Evolutionary conservation across 1,284 basidiomycete species (phyloP), one percentile per base, ranked within the genome.

Genomic region (Trichosporon sp.): DNA sequence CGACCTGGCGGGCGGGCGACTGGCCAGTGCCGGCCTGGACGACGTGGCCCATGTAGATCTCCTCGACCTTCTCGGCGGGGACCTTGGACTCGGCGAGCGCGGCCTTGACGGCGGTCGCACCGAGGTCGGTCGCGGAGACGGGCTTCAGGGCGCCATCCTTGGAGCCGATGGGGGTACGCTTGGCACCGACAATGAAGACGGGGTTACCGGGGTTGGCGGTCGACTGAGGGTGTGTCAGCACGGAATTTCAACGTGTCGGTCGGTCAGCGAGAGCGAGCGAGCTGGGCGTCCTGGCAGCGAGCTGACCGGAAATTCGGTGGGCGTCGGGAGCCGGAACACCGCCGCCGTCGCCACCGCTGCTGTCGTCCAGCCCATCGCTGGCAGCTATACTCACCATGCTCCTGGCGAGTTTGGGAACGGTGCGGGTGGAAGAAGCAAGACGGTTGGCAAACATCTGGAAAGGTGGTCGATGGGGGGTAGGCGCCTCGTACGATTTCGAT

Each of bases 41-140:
- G 81, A 96, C 93, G 80, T 99, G 95, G 75, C 97, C 97, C 81
- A 98, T 91, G 88, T 92, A 98, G 78, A 98, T 86, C 85, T 99
- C 97, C 84, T 99, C 94, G 62, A 95, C 90, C 73, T 88, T 84
- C 8, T 89, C 86, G 18, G 95, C 90, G 78, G 92, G 88, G 80
- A 99, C 87, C 68, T 90, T 89, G 60, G 90, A 90, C 68, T 90
- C 87, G 77, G 89, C 87, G 76, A 98, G 87, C 58, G 95, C 95
- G 77, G 92, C 91, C 85, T 95, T 97, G 81, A 98, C 88, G 63
- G 93, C 97, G 64, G 90, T 86, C 62, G 88, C 85, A 78, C 97
- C 97, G 73, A 99, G 90, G 81, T 98, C 91, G 65, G 93, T 89
- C 27, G 96, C 97, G 23, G 92, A 92, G 80, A 97, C 86, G 66